Evolutionary conservation across 1,139 yeast species (phyloP), one percentile per base, ranked within the genome.

Genomic region (Pichia sp.): DNA sequence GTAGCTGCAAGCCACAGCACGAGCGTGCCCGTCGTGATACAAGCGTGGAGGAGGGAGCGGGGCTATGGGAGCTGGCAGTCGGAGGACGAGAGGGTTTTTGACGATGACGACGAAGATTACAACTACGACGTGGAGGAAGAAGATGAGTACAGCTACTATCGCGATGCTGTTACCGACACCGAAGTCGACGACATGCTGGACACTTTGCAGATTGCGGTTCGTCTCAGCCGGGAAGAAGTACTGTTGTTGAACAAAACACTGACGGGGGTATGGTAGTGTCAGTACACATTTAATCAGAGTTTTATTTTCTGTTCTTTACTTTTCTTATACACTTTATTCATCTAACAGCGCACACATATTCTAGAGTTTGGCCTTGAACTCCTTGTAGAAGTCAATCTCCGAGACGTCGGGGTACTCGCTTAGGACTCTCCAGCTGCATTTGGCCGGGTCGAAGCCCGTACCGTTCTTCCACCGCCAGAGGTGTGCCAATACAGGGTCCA

Each of bases 401-500:
- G 64, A 57, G 47, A 70, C 60, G 50, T 71, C 73, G 1, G 71
- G 63, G 32, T 58, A 59, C 4, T 63, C 67, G 4, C 60, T 44
- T 4, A 59, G 57, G 8, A 71, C 68, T 54, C 74, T 64, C 74
- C 74, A 71, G 13, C 62, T 61, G 60, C 68, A 63, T 10, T 62
- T 58, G 3, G 59, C 56, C 2, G 72, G 68, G 55, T 69, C 70
- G 51, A 66, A 64, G 8, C 47, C 58, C 1, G 45, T 38, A 6
- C 46, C 54, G 51, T 62, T 47, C 49, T 65, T 69, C 75, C 75
- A 73, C 49, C 59, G 60, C 77, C 77, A 73, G 45, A 59, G 58
- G 15, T 60, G 49, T 1, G 53, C 55, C 10, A 67, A 54, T 5
- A 59, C 62, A 1, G 56, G 41, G 32, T 62, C 65, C 26, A 74